A percentile compares a stretch with the other conserved stretches of the same genome.
These are phyloP conservation scores for Diaporthe capsici DNA, from an alignment of 2,329 filamentous ascomycete species.

Conservation along the genomic window DNA sequence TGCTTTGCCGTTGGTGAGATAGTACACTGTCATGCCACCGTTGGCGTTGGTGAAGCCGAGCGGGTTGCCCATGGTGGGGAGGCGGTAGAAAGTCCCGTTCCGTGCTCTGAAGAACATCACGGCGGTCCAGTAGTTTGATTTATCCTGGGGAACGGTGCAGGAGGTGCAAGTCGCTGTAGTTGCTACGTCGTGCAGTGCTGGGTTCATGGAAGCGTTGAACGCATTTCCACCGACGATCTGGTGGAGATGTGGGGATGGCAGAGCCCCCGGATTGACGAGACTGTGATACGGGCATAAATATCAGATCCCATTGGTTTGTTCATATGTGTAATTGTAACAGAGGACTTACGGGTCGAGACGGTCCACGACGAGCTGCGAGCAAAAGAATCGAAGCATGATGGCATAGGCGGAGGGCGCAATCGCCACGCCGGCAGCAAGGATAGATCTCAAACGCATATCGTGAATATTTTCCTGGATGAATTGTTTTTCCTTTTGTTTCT, in stretches of 20 bases:
- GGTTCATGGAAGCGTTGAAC: slow-evolving; percentile 31
- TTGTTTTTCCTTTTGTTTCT: neutral
- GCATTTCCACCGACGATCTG: slow-evolving; percentile 33
- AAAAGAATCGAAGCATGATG: slow-evolving; percentile 34
- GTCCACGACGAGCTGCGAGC: slow-evolving; percentile 46
- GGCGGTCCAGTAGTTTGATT: slow-evolving; percentile 34
- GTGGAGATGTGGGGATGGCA: slow-evolving; percentile 22
- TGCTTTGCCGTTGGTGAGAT: slow-evolving; percentile 41
- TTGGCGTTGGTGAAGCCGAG: slow-evolving; percentile 62
- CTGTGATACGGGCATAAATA: neutral
- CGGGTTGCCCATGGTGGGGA: slow-evolving; percentile 30
- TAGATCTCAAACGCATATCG: neutral
- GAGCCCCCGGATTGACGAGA: slow-evolving; percentile 35
- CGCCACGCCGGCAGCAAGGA: neutral
- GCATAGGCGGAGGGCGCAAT: neutral
- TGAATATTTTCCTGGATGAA: fast-evolving
- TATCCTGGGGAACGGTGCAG: slow-evolving; percentile 29
- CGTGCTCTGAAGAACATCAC: slow-evolving; percentile 35
- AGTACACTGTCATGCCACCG: slow-evolving; percentile 58
- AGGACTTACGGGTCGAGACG: slow-evolving; percentile 44
- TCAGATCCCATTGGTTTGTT: neutral
- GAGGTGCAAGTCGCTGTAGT: slow-evolving; percentile 46
- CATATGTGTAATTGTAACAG: neutral
- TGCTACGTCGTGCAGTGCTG: slow-evolving; percentile 3
- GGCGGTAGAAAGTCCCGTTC: slow-evolving; percentile 33